phyloP scores from a whole-genome alignment of 2,329 filamentous ascomycete genomes.

The Phaeomoniella chlamydospora region DNA sequence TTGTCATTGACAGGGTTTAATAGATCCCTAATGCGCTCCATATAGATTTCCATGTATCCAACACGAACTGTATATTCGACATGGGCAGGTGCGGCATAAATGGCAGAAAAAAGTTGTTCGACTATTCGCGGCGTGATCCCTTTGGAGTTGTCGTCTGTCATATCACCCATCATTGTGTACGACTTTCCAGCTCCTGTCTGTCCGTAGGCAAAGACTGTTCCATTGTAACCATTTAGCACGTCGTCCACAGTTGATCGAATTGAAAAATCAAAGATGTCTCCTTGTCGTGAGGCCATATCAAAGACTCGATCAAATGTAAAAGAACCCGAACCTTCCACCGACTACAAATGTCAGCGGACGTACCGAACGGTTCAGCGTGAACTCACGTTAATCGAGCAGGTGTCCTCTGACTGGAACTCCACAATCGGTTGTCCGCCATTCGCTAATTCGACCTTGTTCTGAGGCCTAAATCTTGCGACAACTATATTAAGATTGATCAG shows the following conservation, averaged over 20 bases:
- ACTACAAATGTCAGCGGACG: slow-evolving; percentile 34
- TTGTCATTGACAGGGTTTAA: slow-evolving; percentile 90
- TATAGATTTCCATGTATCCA: slow-evolving; percentile 99
- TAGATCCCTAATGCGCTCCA: slow-evolving; percentile 94
- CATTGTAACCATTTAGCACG: slow-evolving; percentile 97
- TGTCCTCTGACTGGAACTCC: slow-evolving; percentile 74
- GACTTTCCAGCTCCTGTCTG: slow-evolving; percentile 98
- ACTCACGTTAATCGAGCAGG: slow-evolving; percentile 69
- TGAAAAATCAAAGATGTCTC: slow-evolving; percentile 95
- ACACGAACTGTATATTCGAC: slow-evolving; percentile 98
- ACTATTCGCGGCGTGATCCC: slow-evolving; percentile 96
- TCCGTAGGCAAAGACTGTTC: slow-evolving; percentile 95
- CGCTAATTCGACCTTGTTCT: slow-evolving; percentile 85
- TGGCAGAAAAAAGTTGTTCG: slow-evolving; percentile 93
- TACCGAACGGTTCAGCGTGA: too few species aligned
- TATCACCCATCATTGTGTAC: slow-evolving; percentile 97
- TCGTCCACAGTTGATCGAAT: slow-evolving; percentile 94
- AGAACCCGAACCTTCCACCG: slow-evolving; percentile 63
- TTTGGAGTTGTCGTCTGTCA: slow-evolving; percentile 74
- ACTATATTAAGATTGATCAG: slow-evolving; percentile 54
- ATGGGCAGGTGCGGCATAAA: slow-evolving; percentile 76
- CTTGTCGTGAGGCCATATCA: slow-evolving; percentile 79
- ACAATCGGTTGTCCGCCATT: slow-evolving; percentile 89
- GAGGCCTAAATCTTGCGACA: slow-evolving; percentile 92
- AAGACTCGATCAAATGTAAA: slow-evolving; percentile 99